These are phyloP conservation scores for Artemisia argyi DNA, from an alignment of 129 eudicot genomes.

Conservation along the genomic window DNA sequence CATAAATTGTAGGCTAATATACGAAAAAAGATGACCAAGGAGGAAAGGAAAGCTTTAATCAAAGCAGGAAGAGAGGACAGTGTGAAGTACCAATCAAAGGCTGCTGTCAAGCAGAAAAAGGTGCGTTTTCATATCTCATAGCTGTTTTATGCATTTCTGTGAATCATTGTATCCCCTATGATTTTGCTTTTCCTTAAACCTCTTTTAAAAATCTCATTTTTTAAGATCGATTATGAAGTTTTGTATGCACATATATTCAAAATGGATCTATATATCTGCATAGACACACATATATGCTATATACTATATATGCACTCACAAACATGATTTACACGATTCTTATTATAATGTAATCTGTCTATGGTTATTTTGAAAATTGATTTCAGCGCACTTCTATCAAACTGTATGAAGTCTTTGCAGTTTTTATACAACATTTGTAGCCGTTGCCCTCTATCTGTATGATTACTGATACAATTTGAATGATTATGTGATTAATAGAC, in stretches of 20 bases:
- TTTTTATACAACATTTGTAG: background rate
- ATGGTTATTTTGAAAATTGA: background rate
- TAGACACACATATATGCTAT: too few species aligned
- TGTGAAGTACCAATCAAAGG: conserved; percentile 59
- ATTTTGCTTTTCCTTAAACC: background rate
- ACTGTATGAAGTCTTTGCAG: background rate
- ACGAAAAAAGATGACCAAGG: conserved; percentile 72
- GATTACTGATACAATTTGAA: background rate
- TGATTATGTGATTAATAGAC: conserved; percentile 46
- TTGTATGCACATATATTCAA: too few species aligned
- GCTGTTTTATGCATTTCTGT: conserved; percentile 4
- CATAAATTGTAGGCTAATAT: conserved; percentile 57
- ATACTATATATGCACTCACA: too few species aligned
- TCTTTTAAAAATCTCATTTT: background rate
- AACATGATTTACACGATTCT: too few species aligned
- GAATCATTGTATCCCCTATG: conserved; percentile 11
- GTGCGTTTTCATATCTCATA: conserved; percentile 29
- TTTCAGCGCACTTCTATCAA: background rate
- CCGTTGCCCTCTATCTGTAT: background rate
- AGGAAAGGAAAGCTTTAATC: conserved; percentile 64
- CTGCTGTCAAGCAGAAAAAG: conserved; percentile 85
- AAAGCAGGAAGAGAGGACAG: conserved; percentile 85
- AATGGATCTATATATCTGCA: too few species aligned
- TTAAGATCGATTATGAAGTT: background rate
- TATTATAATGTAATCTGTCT: background rate